These are phyloP conservation scores for Tilletiopsis washingtonensis DNA, from an alignment of 1,284 basidiomycete species.

Conservation along the genomic window DNA sequence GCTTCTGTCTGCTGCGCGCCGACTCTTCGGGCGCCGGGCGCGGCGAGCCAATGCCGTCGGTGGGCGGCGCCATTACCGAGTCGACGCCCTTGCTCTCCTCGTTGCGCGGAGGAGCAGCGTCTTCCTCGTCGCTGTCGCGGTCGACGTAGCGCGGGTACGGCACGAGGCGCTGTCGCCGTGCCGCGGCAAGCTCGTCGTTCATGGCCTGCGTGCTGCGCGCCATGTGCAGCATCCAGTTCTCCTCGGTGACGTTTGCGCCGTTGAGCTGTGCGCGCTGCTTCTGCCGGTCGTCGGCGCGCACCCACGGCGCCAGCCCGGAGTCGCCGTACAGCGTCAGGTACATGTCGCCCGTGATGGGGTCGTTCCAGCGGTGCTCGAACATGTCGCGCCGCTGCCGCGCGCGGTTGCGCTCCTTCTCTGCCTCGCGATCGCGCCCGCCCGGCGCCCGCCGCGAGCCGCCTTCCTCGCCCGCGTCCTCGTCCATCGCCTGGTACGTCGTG, in stretches of 20 bases:
- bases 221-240: constrained; percentile 46
- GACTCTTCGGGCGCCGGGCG: background rate
- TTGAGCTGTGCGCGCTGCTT: constrained; percentile 23
- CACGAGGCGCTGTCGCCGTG: constrained; percentile 26
- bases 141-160: constrained; percentile 25
- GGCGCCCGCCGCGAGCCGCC: background rate
- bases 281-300: constrained; percentile 31
- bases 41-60: too few relatives aligned
- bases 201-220: constrained; percentile 38
- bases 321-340: constrained; percentile 41
- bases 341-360: constrained; percentile 34
- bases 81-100: background rate
- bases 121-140: background rate
- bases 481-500: constrained; percentile 18
- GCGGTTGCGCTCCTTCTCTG: constrained; percentile 27
- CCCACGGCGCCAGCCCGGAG: constrained; percentile 36
- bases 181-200: constrained; percentile 39
- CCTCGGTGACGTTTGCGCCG: constrained; percentile 36
- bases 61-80: background rate
- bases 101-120: background rate
- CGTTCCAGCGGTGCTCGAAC: constrained; percentile 26
- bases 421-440: constrained; percentile 23
- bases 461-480: too few relatives aligned
- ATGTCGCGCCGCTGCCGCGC: constrained; percentile 30
- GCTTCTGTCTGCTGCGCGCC: constrained; percentile 1